Percentiles rank a stretch among this genome's conserved stretches.
phyloP scores from a whole-genome alignment of 208 protist genomes.

The Wallacemonas rigidus region DNA sequence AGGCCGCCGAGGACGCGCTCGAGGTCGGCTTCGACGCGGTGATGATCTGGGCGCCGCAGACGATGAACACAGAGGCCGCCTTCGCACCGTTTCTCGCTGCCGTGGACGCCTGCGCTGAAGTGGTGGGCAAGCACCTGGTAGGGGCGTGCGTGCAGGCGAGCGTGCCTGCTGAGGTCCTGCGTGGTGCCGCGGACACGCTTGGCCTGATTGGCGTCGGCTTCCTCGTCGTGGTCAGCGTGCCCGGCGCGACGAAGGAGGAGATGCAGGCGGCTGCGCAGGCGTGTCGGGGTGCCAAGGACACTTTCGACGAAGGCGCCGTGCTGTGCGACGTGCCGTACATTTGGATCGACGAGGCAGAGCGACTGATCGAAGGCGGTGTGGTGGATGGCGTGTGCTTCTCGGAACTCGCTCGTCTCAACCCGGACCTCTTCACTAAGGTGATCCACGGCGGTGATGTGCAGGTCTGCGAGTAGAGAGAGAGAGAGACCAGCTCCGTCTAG shows the following conservation, averaged over 20 bases:
- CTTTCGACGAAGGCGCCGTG: slow-evolving; percentile 3
- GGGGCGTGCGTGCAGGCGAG: neutral
- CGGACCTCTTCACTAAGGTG: neutral
- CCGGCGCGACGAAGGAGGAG: neutral
- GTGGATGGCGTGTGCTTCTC: slow-evolving; percentile 8
- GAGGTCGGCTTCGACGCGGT: slow-evolving; percentile 66
- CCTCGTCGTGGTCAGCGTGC: neutral
- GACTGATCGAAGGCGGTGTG: neutral
- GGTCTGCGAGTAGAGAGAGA: neutral
- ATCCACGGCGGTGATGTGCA: neutral
- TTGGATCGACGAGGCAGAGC: slow-evolving; percentile 5
- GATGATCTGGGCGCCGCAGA: slow-evolving; percentile 33
- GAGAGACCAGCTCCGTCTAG: too few relatives aligned
- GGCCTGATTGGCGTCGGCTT: slow-evolving; percentile 4
- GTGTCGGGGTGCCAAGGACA: neutral
- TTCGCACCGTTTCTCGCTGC: slow-evolving; percentile 1
- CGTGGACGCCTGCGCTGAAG: slow-evolving; percentile 1
- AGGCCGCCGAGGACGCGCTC: slow-evolving; percentile 33
- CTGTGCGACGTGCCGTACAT: slow-evolving; percentile 5
- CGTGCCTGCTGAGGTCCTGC: neutral
- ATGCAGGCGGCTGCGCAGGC: slow-evolving; percentile 5
- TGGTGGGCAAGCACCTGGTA: slow-evolving; percentile 1
- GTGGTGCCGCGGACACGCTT: neutral
- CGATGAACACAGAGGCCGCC: neutral
- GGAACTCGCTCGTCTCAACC: neutral